Conservation (phyloP, 2,329 filamentous ascomycete genomes). For the Cercospora janseana region DNA sequence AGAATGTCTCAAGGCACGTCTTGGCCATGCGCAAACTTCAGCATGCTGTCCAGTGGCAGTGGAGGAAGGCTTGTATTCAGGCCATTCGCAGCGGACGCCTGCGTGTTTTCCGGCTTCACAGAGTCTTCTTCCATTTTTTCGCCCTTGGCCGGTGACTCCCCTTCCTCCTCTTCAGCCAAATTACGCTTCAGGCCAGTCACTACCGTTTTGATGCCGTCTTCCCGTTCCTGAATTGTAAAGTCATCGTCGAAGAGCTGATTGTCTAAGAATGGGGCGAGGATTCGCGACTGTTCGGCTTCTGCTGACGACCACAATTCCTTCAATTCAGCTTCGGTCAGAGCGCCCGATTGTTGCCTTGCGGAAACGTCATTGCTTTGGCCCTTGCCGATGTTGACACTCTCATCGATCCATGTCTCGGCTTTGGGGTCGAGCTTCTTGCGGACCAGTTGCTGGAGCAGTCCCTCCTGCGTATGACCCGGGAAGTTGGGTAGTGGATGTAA, state of each 20-base stretch:
- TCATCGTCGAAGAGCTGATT: constrained; percentile 49
- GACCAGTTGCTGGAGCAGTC: constrained; percentile 65
- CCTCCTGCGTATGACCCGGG: constrained; percentile 61
- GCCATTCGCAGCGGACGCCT: constrained; percentile 9
- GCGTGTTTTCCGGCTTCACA: background rate
- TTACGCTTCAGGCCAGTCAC: constrained; percentile 65
- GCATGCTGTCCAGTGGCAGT: constrained; percentile 34
- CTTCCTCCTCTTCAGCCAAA: constrained; percentile 54
- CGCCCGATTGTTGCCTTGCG: constrained; percentile 4
- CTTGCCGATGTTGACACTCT: constrained; percentile 44
- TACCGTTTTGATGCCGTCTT: constrained; percentile 65
- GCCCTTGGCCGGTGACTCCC: constrained; percentile 35
- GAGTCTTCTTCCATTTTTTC: constrained; percentile 27
- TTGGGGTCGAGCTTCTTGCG: constrained; percentile 81
- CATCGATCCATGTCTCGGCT: constrained; percentile 69
- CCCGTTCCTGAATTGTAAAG: constrained; percentile 70
- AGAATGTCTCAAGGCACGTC: constrained; percentile 6
- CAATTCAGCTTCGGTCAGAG: constrained; percentile 50
- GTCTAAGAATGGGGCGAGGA: constrained; percentile 35
- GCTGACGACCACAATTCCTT: constrained; percentile 61
- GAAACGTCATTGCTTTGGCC: constrained; percentile 43
- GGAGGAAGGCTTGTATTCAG: constrained; percentile 20
- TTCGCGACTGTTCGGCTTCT: constrained; percentile 48
- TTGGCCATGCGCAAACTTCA: constrained; percentile 25
- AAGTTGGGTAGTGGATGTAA: constrained; percentile 73